Percentiles rank a stretch among this genome's conserved stretches.
These are phyloP conservation scores for Silene uniflora DNA, from an alignment of 148 eudicot genomes.

Conservation along the genomic window DNA sequence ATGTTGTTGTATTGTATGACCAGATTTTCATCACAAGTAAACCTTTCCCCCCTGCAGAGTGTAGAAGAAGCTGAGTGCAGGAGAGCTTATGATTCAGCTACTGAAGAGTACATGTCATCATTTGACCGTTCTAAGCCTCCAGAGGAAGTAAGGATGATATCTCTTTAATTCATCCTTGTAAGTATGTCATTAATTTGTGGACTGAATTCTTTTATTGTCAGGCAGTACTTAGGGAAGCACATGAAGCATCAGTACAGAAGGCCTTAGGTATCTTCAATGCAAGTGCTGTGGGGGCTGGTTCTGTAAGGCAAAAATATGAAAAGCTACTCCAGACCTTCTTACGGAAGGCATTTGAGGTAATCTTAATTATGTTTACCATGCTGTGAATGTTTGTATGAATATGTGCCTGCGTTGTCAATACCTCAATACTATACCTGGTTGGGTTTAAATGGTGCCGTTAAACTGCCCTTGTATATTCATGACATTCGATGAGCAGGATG, in stretches of 20 bases:
- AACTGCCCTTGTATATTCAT: background rate
- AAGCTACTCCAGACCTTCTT: slow-evolving; percentile 64
- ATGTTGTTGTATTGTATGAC: too few relatives aligned
- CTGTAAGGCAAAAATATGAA: slow-evolving; percentile 79
- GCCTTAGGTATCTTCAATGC: slow-evolving; percentile 58
- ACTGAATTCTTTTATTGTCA: too few relatives aligned
- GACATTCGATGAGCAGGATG: background rate
- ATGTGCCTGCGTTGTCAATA: too few relatives aligned
- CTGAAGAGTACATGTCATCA: slow-evolving; percentile 76
- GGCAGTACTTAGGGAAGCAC: slow-evolving; percentile 86
- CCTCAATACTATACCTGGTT: background rate
- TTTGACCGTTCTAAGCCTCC: slow-evolving; percentile 90
- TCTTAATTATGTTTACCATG: too few relatives aligned
- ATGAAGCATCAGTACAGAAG: slow-evolving; percentile 71
- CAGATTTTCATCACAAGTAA: too few relatives aligned
- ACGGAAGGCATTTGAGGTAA: slow-evolving; percentile 85
- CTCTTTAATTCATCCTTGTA: slow-evolving; percentile 5
- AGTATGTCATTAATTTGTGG: slow-evolving; percentile 19
- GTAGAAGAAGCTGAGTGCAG: slow-evolving; percentile 98
- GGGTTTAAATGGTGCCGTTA: too few relatives aligned
- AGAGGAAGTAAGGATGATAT: slow-evolving; percentile 84
- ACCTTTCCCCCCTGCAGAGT: too few relatives aligned
- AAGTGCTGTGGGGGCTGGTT: slow-evolving; percentile 83
- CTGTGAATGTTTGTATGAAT: too few relatives aligned
- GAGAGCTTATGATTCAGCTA: slow-evolving; percentile 76